These are phyloP conservation scores for Aspergillus bombycis DNA, from an alignment of 2,329 filamentous ascomycete genomes.

Conservation along the genomic window DNA sequence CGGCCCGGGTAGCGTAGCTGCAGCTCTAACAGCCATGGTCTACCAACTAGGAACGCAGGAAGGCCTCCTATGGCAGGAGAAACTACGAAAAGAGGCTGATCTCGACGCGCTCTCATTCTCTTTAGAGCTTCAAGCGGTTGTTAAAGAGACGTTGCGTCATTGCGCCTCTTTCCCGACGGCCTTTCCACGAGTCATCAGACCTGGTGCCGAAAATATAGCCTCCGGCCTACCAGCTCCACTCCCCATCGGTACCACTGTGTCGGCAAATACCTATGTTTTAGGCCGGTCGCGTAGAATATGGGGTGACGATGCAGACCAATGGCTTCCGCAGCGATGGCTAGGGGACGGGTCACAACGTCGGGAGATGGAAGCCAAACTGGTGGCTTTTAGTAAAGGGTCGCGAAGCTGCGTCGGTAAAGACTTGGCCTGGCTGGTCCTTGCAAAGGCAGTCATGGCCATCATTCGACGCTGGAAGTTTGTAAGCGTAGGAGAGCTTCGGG, in stretches of 20 bases:
- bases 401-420: constrained; percentile 23
- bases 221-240: constrained; percentile 14
- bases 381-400: constrained; percentile 23
- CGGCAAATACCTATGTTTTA: constrained; percentile 23
- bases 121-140: constrained; percentile 19
- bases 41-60: constrained; percentile 18
- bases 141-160: constrained; percentile 24
- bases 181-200: constrained; percentile 22
- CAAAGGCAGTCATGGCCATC: constrained; percentile 14
- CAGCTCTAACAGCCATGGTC: constrained; percentile 19
- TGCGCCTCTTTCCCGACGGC: constrained; percentile 19
- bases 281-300: constrained; percentile 22
- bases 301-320: constrained; percentile 20
- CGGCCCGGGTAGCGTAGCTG: constrained; percentile 23
- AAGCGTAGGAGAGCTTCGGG: constrained; percentile 15
- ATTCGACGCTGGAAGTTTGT: constrained; percentile 16
- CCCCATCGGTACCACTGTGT: constrained; percentile 22
- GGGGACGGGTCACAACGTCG: constrained; percentile 15
- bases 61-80: constrained; percentile 21
- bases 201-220: constrained; percentile 20
- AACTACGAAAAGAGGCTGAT: constrained; percentile 10
- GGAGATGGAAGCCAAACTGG: constrained; percentile 20
- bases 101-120: background rate
- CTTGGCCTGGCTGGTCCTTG: constrained; percentile 19
- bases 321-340: constrained; percentile 23